Evolutionary conservation across 352 stramenopile species (phyloP).

Genomic region (Phytopythium delawarense): DNA sequence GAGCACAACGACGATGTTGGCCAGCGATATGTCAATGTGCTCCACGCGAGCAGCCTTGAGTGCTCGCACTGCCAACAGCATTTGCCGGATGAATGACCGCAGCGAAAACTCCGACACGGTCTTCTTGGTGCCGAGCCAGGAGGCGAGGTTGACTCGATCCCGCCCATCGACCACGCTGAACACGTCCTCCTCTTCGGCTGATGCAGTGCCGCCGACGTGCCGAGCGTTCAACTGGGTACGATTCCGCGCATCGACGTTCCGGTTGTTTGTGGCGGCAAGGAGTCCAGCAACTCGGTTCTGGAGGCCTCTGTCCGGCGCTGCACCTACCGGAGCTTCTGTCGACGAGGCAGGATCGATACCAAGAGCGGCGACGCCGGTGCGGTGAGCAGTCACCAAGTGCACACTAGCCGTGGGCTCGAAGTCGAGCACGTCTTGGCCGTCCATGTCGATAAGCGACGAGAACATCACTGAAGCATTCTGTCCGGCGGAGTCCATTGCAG

Average conservation of each 20-base stretch:
- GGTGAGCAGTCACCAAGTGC: slow-evolving; percentile 20
- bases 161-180: slow-evolving; percentile 36
- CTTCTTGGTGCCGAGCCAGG: slow-evolving; percentile 34
- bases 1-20: slow-evolving; percentile 49
- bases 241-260: not conserved
- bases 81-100: slow-evolving; percentile 53
- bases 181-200: slow-evolving; percentile 30
- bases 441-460: not conserved
- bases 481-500: not conserved
- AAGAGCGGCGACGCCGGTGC: not conserved
- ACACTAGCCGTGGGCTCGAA: slow-evolving; percentile 13
- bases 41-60: slow-evolving; percentile 40
- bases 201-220: slow-evolving; percentile 12
- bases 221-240: slow-evolving; percentile 7
- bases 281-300: not conserved
- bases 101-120: slow-evolving; percentile 32
- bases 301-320: slow-evolving; percentile 6
- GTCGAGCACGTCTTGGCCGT: not conserved
- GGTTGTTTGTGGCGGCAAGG: not conserved
- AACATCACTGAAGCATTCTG: not conserved
- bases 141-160: slow-evolving; percentile 24
- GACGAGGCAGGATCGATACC: not conserved
- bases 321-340: not conserved
- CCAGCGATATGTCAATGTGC: slow-evolving; percentile 47
- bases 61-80: slow-evolving; percentile 50